Base-by-base conservation (phyloP, 192 early-diverging fungal species). In the Coemansia sp. region DNA sequence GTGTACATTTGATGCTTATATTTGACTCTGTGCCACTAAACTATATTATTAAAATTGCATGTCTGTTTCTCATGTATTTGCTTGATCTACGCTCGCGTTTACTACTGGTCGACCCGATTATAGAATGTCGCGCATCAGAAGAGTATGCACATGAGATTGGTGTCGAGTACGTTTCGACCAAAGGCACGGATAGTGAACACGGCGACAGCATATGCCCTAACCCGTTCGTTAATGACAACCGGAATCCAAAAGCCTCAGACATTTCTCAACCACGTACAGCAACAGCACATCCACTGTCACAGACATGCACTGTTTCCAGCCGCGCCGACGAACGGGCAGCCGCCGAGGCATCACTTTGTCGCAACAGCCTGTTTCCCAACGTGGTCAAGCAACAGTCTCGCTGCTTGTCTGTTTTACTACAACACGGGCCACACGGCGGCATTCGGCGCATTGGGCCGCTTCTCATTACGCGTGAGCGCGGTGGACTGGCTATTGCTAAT, bases 371-470 rank as follows among this genome's bases (percentile, higher is more conserved):
- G n/a, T 80, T 80, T 50, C 68, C 77, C 6, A 80, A 62, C 55
- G 77, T 68, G 9, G 79, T 82, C 25, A 82, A 71, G 55, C 66
- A 82, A 59, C 79, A 82, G 26, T 82, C 79, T 12, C 73, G 79
- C 19, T 82, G 79, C 52, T 39, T 82, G 37, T 82, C 79, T 1
- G 71, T 82, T 47, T 49, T 82, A 38, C 64, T 82, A 7, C 79
- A 82, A 61, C 79, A 82, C 48, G 79, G 79, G 1, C 74, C 79
- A 0, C 79, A 82, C n/a, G 79, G 79, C 16, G 79, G 79, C 2
- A 76, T 82, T 55, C 71, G 79, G 23, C 70, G 79, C 17, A 62
- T 77, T 49, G 79, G 74, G 26, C 68, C 79, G 11, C 43, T 82
- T 56, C 70, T 76, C 21, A 82, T 82, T 17, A 82, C 73, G 1